Evolutionary conservation across 192 early-diverging fungal genomes (phyloP), one percentile per base, ranked within the genome.

Genomic region (Haplosporangium gracile): DNA sequence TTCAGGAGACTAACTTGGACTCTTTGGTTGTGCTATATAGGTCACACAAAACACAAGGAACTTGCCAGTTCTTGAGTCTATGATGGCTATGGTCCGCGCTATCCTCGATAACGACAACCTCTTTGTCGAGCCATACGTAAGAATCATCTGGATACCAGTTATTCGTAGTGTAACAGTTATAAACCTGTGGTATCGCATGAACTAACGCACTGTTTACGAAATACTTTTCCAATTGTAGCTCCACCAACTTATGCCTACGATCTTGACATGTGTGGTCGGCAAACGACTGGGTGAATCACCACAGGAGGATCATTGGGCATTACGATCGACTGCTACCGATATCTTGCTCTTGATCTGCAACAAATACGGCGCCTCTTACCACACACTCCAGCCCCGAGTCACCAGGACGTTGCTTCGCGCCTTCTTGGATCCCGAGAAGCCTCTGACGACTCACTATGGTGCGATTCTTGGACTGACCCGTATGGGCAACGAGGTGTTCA

Each of bases 81-180:
- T 98, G 89, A 91, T 99, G 89, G 93, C 94, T 0, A 94, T 97
- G 77, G 94, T 95, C 8, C 89, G 93, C 26, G 93, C 96, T 1
- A 79, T 99, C 24, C 89, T 99, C 32, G 91, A 93, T 63, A 99
- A 99, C 89, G 92, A 95, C 32, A 95, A 97, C 80, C 80, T 99
- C 9, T 97, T 96, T 91, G 89, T 98, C 7, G 99, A 99, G 80
- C 97, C 99, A 70, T 97, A 99, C 76, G 97, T 97, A 93, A 78
- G 92, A 39, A 24, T 20, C 18, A 73, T 6, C n/a, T 72, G 0
- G 10, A 73, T 38, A 51, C 42, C 9, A 20, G 13, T 26, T 53
- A 0, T 51, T 15, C 2, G 15, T 20, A 18, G 8, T 20, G 49
- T 5, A 55, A n/a, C 34, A 0, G 10, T 39, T 51, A 0, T 20